Evolutionary conservation across 2,329 filamentous ascomycete species (phyloP), one percentile per base, ranked within the genome.

Genomic region (Amylocarpus encephaloides): DNA sequence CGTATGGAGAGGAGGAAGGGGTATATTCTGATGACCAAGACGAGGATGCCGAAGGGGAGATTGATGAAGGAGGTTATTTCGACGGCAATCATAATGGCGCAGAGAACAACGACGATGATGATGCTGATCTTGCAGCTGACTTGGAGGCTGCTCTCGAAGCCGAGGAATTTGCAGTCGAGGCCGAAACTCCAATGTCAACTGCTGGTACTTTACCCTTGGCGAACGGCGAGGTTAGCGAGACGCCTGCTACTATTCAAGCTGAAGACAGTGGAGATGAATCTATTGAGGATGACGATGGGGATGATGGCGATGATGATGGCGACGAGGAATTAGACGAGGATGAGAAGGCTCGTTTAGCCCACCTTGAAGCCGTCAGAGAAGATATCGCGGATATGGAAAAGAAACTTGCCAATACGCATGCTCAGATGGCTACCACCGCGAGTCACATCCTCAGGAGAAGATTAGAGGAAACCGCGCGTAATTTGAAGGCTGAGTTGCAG

Each of bases 341-440:
- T 46, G 74, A 73, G 2, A 68, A 69, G 2, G 75, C 72, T 15
- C 68, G 68, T 36, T 68, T 73, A 26, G 70, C 73, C 22, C 69
- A 75, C 55, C 64, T 70, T 19, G 70, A 73, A 39, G 71, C 73
- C 53, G 65, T 73, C 26, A 67, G 69, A 43, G 74, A 76, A 50
- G 76, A 81, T 63, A 77, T 82, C 46, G 71, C 70, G 4, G 77
- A 80, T 59, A 58, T 81, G 55, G 71, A 79, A 62, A 68, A 70
- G 42, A 71, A 75, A 52, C 71, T 80, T 36, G 67, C 68, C 36
- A 64, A 67, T 22, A 69, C 70, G 16, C 65, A 71, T 26, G 64
- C 63, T 41, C 67, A 71, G 46, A 67, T 71, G 54, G 69, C 72
- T 41, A 68, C 67, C 26, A 67, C 71, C 53, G 66, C 62, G 16